A percentile compares a stretch with the other conserved stretches of the same genome.
Evolutionary conservation across 768 basidiomycete species (phyloP).

Genomic region (Hortiboletus flavorubellus): DNA sequence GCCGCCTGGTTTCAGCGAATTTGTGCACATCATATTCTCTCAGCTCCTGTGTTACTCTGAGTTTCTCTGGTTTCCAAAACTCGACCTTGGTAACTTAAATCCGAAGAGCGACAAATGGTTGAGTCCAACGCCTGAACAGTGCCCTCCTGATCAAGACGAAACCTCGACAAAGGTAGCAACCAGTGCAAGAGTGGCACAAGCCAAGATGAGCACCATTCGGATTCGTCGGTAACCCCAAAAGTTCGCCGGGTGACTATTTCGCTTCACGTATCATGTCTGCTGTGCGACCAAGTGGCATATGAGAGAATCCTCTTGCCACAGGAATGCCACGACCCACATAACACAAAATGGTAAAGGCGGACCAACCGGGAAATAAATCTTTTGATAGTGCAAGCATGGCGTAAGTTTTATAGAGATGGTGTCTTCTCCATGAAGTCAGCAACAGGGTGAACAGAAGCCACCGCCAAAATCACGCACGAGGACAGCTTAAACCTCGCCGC

Average conservation of each 20-base stretch:
- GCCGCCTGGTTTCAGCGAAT: not conserved
- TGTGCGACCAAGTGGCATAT: not conserved
- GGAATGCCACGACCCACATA: not conserved
- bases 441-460: not conserved
- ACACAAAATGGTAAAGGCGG: not conserved
- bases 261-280: not conserved
- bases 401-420: not conserved
- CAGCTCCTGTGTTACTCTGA: too few species aligned
- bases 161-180: not conserved
- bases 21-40: not conserved
- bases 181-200: not conserved
- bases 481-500: conserved; percentile 12
- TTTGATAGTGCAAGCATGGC: conserved; percentile 6
- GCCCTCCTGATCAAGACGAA: not conserved
- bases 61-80: conserved; percentile 3
- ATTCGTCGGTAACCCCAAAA: not conserved
- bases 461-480: conserved; percentile 13
- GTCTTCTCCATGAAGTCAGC: not conserved
- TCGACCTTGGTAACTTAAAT: too few species aligned
- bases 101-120: not conserved
- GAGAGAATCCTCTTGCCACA: not conserved
- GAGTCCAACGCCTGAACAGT: not conserved
- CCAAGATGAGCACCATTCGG: not conserved
- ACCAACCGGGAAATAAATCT: not conserved
- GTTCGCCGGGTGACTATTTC: not conserved